A percentile compares a stretch with the other conserved stretches of the same genome.
Conservation (phyloP, 352 stramenopile species). For the Globisporangium paddicum region DNA sequence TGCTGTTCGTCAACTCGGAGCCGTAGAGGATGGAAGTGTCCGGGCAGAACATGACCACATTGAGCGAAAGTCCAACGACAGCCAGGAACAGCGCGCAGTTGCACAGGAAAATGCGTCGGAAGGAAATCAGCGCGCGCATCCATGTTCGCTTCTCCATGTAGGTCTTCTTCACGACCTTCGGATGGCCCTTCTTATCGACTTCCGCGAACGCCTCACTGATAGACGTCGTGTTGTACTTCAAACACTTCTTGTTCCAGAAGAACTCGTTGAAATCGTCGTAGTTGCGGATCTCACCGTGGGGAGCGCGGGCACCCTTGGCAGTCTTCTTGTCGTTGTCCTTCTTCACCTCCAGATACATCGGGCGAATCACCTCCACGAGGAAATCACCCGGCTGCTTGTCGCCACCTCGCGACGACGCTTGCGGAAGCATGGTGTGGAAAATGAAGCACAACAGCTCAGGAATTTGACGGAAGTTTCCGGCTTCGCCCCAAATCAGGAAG, state of each 20-base stretch:
- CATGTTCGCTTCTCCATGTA: conserved; percentile 79
- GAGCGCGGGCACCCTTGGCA: conserved; percentile 58
- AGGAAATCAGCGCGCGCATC: conserved; percentile 69
- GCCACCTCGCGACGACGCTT: conserved; percentile 50
- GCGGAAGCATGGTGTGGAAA: conserved; percentile 68
- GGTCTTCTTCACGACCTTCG: conserved; percentile 83
- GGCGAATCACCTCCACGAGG: conserved; percentile 68
- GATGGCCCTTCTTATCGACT: conserved; percentile 76
- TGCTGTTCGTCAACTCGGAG: conserved; percentile 35
- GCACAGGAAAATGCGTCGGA: conserved; percentile 81
- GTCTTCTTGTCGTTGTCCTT: conserved; percentile 89
- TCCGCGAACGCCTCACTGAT: conserved; percentile 70
- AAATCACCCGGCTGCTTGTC: conserved; percentile 68
- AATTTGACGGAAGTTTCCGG: conserved; percentile 80
- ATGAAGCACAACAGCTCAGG: conserved; percentile 80
- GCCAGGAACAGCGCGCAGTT: conserved; percentile 74
- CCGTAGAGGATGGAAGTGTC: conserved; percentile 77
- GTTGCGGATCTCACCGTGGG: conserved; percentile 77
- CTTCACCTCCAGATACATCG: conserved; percentile 80
- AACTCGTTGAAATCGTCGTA: conserved; percentile 91
- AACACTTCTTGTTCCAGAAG: conserved; percentile 84
- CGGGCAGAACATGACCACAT: conserved; percentile 75
- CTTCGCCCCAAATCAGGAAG: conserved; percentile 84
- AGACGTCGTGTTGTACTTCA: conserved; percentile 66
- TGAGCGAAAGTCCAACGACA: conserved; percentile 58